Conservation (phyloP, 176 grass and related monocot genomes). For the Poa annua region DNA sequence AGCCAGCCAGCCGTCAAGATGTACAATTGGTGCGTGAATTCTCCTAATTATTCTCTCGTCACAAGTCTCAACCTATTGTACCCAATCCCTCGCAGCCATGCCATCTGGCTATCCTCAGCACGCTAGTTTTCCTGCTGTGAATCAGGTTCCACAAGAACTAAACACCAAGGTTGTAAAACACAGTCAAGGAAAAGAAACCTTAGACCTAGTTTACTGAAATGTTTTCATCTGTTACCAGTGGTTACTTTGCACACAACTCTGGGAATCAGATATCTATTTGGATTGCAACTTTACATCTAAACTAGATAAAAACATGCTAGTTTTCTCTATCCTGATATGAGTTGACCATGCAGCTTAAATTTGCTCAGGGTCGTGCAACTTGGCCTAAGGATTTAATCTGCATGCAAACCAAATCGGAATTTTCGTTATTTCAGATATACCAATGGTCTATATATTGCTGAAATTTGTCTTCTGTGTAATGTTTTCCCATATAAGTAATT, state of each 20-base stretch:
- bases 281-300: background rate
- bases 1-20: background rate
- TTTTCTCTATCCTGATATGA: slow-evolving; percentile 11
- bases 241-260: background rate
- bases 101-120: background rate
- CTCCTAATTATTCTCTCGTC: background rate
- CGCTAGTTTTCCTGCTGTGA: background rate
- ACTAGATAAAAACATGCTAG: background rate
- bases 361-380: background rate
- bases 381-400: slow-evolving; percentile 22
- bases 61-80: background rate
- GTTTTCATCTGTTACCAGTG: background rate
- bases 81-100: background rate
- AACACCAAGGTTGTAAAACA: background rate
- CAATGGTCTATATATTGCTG: background rate
- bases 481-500: slow-evolving; percentile 13
- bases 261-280: slow-evolving; percentile 26
- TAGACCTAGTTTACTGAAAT: background rate
- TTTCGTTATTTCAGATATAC: background rate
- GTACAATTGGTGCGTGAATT: background rate
- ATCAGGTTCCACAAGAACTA: background rate
- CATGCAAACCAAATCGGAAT: background rate
- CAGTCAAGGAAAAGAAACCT: background rate
- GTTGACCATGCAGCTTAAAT: background rate
- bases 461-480: slow-evolving; percentile 13